These are phyloP conservation scores for Kwoniella heveanensis DNA, from an alignment of 768 basidiomycete genomes.

Conservation along the genomic window DNA sequence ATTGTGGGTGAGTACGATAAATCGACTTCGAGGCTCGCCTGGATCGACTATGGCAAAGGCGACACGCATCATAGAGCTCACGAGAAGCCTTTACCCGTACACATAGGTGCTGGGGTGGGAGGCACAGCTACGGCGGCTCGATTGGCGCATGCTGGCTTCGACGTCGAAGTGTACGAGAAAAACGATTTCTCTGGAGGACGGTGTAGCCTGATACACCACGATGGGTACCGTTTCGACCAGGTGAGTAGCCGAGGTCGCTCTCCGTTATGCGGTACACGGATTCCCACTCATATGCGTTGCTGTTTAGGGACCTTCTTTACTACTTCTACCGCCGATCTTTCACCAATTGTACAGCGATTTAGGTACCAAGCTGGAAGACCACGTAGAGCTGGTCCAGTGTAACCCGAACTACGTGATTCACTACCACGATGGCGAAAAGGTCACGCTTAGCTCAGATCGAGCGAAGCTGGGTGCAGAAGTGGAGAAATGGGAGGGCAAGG, in stretches of 20 bases:
- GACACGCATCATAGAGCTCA: no score
- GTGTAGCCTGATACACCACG: slow-evolving; percentile 57
- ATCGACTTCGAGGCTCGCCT: neutral
- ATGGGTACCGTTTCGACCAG: slow-evolving; percentile 59
- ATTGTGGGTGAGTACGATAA: slow-evolving; percentile 15
- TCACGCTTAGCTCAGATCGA: slow-evolving; percentile 56
- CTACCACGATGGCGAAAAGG: slow-evolving; percentile 58
- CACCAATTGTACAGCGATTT: slow-evolving; percentile 57
- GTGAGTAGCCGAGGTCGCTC: slow-evolving; percentile 42
- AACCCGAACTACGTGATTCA: slow-evolving; percentile 59
- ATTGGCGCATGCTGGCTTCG: slow-evolving; percentile 57
- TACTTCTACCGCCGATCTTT: slow-evolving; percentile 57
- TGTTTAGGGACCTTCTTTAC: slow-evolving; percentile 53
- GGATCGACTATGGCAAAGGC: no score
- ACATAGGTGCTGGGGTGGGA: slow-evolving; percentile 57
- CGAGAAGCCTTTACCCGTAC: neutral
- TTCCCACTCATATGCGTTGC: neutral
- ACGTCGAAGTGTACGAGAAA: slow-evolving; percentile 58
- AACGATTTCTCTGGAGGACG: slow-evolving; percentile 59
- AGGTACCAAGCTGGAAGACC: slow-evolving; percentile 53
- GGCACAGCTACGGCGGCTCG: slow-evolving; percentile 58
- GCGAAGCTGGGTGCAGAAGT: slow-evolving; percentile 56
- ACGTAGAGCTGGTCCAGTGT: slow-evolving; percentile 58
- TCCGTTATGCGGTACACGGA: no score
- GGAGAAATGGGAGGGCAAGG: slow-evolving; percentile 57